Conservation (phyloP, 2,329 filamentous ascomycete species). For the Pochonia chlamydosporia region DNA sequence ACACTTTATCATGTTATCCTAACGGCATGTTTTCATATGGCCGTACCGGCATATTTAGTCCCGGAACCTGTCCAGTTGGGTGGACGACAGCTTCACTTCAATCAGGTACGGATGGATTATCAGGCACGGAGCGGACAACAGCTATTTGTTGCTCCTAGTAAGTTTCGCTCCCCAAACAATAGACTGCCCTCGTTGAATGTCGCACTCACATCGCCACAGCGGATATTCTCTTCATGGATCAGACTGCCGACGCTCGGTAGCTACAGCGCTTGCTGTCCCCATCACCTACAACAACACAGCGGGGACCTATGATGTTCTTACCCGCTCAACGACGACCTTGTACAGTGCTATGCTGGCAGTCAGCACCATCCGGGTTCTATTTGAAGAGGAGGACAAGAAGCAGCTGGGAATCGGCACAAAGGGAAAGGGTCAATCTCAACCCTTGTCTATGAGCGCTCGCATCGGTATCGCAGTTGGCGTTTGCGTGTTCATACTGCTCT, state of each 20-base stretch:
- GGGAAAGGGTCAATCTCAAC: slow-evolving; percentile 13
- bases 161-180: slow-evolving; percentile 12
- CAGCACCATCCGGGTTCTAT: slow-evolving; percentile 31
- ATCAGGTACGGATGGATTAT: slow-evolving; percentile 21
- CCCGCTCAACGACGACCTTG: slow-evolving; percentile 30
- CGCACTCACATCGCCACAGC: slow-evolving; percentile 15
- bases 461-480: slow-evolving; percentile 31
- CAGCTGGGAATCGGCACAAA: slow-evolving; percentile 27
- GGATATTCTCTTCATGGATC: slow-evolving; percentile 28
- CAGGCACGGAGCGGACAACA: slow-evolving; percentile 28
- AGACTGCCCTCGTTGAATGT: background rate
- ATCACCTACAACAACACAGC: slow-evolving; percentile 30
- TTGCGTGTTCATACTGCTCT: slow-evolving; percentile 22
- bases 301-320: slow-evolving; percentile 26
- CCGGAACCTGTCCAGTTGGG: slow-evolving; percentile 32
- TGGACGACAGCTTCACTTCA: slow-evolving; percentile 32
- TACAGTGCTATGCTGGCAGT: slow-evolving; percentile 31
- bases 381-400: slow-evolving; percentile 28
- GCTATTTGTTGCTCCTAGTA: slow-evolving; percentile 37
- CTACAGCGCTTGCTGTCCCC: slow-evolving; percentile 30
- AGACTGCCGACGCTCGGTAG: slow-evolving; percentile 27
- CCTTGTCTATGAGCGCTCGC: slow-evolving; percentile 23
- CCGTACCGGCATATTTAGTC: slow-evolving; percentile 33
- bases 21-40: slow-evolving; percentile 32
- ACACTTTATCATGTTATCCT: slow-evolving; percentile 34